Evolutionary conservation across 495 filamentous ascomycete genomes (phyloP).

Genomic region (Neohortaea acidophila): DNA sequence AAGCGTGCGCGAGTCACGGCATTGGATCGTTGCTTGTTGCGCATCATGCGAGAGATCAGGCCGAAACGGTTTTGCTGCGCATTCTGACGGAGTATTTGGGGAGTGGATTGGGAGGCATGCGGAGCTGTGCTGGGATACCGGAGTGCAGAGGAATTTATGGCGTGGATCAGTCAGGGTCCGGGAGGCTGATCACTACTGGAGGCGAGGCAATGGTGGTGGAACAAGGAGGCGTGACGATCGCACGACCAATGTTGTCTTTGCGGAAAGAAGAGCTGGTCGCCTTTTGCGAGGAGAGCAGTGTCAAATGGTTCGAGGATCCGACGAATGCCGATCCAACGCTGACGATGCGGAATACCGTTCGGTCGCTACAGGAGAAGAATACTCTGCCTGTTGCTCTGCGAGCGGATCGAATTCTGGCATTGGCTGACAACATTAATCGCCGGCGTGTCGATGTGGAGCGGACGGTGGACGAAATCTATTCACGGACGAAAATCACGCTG

Average conservation of each 20-base stretch:
- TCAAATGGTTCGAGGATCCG: slow-evolving; percentile 67
- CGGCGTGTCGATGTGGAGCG: slow-evolving; percentile 21
- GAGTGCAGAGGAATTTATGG: slow-evolving; percentile 66
- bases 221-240: slow-evolving; percentile 52
- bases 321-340: slow-evolving; percentile 71
- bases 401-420: slow-evolving; percentile 43
- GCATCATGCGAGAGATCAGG: slow-evolving; percentile 75
- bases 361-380: slow-evolving; percentile 43
- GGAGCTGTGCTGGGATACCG: slow-evolving; percentile 48
- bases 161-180: slow-evolving; percentile 49
- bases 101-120: slow-evolving; percentile 58
- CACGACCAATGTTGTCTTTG: slow-evolving; percentile 61
- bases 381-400: slow-evolving; percentile 54
- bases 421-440: slow-evolving; percentile 32
- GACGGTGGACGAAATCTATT: slow-evolving; percentile 7
- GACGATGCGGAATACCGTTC: slow-evolving; percentile 66
- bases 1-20: slow-evolving; percentile 34
- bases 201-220: slow-evolving; percentile 30
- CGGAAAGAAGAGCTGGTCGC: slow-evolving; percentile 54
- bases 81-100: slow-evolving; percentile 44
- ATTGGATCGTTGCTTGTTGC: slow-evolving; percentile 51
- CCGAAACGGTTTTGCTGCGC: slow-evolving; percentile 73
- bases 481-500: not conserved
- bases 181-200: not conserved
- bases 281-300: slow-evolving; percentile 49